Evolutionary conservation across 345 rosid genomes (phyloP), one percentile per base, ranked within the genome.

Genomic region (Passiflora organensis): DNA sequence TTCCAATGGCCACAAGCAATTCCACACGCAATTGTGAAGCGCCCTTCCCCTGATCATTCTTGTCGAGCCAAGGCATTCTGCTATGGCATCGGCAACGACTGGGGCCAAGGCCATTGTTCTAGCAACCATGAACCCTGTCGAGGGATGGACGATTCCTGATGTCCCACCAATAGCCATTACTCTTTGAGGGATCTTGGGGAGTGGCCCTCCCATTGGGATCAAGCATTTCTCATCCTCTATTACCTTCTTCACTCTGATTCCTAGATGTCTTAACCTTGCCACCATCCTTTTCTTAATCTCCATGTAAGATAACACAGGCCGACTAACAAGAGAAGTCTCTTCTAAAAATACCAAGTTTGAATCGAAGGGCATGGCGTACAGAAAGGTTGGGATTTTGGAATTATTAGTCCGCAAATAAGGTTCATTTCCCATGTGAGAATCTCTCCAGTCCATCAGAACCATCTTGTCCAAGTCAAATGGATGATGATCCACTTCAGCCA

Each of bases 391-490:
- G 12, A 59, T 1, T 42, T 32, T 74, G 6, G 74, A 67, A 57
- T 79, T 84, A 66, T 24, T 63, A 16, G 53, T 59, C 1, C 87
- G 70, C 56, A 79, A 51, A 48, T 70, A 62, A 51, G 87, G 91
- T 46, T 84, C 85, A 36, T 73, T 84, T 55, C 79, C 83, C 46
- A 84, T 34, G 66, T 84, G 91, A 43, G 85, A 65, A 59, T 84
- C 85, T 67, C 91, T 81, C 91, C 91, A 81, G 64, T 84, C 91
- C 87, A 81, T 84, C 0, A 84, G 72, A 59, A 84, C 70, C 87
- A 81, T 79, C 72, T 79, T 81, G 20, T 84, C 85, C 51, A 81
- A 58, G 34, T 84, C 87, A 62, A 71, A 84, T 12, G 87, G 87
- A 42, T 84, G 91, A 37, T n/a, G 52, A 45, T 84, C 87, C 8